These are phyloP conservation scores for Fusarium subglutinans DNA, from an alignment of 2,329 filamentous ascomycete species.

Conservation along the genomic window DNA sequence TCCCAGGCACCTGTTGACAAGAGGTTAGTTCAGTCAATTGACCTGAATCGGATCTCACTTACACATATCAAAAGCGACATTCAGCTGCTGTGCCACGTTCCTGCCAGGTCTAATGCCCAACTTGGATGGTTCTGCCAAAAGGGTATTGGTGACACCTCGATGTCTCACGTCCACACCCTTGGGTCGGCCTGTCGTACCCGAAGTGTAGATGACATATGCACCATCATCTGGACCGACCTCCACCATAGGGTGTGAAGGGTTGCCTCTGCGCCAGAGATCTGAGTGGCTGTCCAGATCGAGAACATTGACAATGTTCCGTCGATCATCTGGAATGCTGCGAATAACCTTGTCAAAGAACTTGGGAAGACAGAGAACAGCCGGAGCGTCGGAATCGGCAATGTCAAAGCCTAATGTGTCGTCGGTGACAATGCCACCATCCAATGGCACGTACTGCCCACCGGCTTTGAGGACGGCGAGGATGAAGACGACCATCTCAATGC, in stretches of 20 bases:
- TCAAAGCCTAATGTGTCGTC: conserved; percentile 29
- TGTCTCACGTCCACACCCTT: conserved; percentile 32
- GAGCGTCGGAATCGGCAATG: conserved; percentile 24
- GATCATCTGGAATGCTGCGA: conserved; percentile 13
- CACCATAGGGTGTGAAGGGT: conserved; percentile 14
- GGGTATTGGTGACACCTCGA: conserved; percentile 23
- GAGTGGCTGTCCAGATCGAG: conserved; percentile 17
- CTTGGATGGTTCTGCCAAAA: conserved; percentile 26
- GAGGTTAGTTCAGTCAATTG: not conserved
- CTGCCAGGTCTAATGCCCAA: conserved; percentile 17
- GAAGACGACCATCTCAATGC: conserved; percentile 32
- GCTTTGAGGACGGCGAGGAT: conserved; percentile 32
- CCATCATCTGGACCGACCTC: conserved; percentile 17
- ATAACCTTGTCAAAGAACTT: conserved; percentile 29
- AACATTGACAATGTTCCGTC: conserved; percentile 10
- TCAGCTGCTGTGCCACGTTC: conserved; percentile 30
- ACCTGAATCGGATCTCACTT: not conserved
- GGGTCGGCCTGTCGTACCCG: conserved; percentile 24
- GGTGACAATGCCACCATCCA: conserved; percentile 28
- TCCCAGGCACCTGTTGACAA: conserved; percentile 21
- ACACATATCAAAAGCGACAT: conserved; percentile 34
- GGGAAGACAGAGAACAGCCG: conserved; percentile 21
- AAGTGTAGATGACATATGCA: conserved; percentile 34
- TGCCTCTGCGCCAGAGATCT: conserved; percentile 11
- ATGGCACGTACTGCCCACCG: conserved; percentile 27